Percentiles rank a stretch among this genome's conserved stretches.
phyloP scores from a whole-genome alignment of 495 filamentous ascomycete species.

The Penicillium pulvis region DNA sequence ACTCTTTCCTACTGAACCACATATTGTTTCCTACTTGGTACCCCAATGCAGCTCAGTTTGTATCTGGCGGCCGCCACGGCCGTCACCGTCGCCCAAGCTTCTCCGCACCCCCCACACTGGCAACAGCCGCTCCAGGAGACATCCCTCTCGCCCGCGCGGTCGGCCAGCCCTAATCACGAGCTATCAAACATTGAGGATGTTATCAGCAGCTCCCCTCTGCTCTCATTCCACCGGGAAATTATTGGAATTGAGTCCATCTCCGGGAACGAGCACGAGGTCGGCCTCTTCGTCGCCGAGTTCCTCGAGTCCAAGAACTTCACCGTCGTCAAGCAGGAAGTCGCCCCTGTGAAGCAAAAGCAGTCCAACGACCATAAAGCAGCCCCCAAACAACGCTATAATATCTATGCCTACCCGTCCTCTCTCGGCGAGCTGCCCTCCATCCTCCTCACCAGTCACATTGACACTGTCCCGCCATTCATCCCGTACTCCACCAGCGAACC shows the following conservation, averaged over 20 bases:
- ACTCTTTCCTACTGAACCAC: neutral
- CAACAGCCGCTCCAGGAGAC: slow-evolving; percentile 24
- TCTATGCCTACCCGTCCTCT: slow-evolving; percentile 72
- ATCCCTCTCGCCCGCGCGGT: slow-evolving; percentile 4
- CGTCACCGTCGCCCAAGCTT: slow-evolving; percentile 28
- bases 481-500: slow-evolving; percentile 41
- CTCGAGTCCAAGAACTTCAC: slow-evolving; percentile 66
- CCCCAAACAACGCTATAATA: slow-evolving; percentile 62
- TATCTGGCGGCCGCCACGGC: slow-evolving; percentile 28
- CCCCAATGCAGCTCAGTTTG: slow-evolving; percentile 26
- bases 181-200: slow-evolving; percentile 23
- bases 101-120: slow-evolving; percentile 37
- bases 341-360: slow-evolving; percentile 23
- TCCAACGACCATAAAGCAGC: slow-evolving; percentile 6
- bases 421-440: slow-evolving; percentile 56
- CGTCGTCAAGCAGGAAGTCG: slow-evolving; percentile 62
- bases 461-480: slow-evolving; percentile 70
- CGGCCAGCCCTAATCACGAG: slow-evolving; percentile 3
- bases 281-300: slow-evolving; percentile 66
- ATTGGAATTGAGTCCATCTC: slow-evolving; percentile 76
- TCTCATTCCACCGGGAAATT: slow-evolving; percentile 75
- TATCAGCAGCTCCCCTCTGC: slow-evolving; percentile 53
- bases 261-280: slow-evolving; percentile 69
- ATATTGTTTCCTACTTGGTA: neutral
- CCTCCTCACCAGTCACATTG: slow-evolving; percentile 77